Conservation (phyloP, 1,139 yeast genomes). For the Hemisphaericaspora subhashii region DNA sequence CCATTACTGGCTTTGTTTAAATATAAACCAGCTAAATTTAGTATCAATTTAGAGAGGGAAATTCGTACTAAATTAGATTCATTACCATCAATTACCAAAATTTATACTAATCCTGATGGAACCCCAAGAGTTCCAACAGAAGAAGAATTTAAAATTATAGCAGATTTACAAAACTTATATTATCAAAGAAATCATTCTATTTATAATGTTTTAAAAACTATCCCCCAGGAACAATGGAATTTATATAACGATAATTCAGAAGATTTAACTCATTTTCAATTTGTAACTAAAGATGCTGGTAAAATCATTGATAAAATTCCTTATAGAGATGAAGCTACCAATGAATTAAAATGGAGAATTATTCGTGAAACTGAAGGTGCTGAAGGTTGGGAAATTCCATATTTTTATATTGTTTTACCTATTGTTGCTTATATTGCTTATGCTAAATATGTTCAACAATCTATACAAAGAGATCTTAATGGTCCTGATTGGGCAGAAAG, state of each 20-base stretch:
- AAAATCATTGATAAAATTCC: slow-evolving; percentile 82
- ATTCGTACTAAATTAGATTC: slow-evolving; percentile 45
- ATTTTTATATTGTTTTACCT: slow-evolving; percentile 73
- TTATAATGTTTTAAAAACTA: slow-evolving; percentile 59
- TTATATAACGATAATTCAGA: slow-evolving; percentile 63
- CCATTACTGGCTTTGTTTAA: slow-evolving; percentile 44
- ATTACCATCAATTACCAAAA: slow-evolving; percentile 55
- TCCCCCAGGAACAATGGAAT: slow-evolving; percentile 54
- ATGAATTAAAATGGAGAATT: slow-evolving; percentile 77
- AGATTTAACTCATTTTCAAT: slow-evolving; percentile 61
- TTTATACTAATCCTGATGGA: slow-evolving; percentile 79
- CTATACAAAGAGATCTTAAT: slow-evolving; percentile 42
- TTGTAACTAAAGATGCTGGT: slow-evolving; percentile 61
- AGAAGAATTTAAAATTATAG: slow-evolving; percentile 69
- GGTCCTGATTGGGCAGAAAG: slow-evolving; percentile 81
- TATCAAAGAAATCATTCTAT: slow-evolving; percentile 59
- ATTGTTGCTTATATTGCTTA: slow-evolving; percentile 43
- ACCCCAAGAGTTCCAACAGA: slow-evolving; percentile 72
- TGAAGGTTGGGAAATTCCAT: slow-evolving; percentile 86
- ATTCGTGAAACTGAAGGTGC: slow-evolving; percentile 71
- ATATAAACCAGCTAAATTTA: slow-evolving; percentile 40
- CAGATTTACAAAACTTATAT: slow-evolving; percentile 66
- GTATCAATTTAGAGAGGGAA: slow-evolving; percentile 42
- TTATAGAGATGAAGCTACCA: slow-evolving; percentile 74
- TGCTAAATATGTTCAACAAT: slow-evolving; percentile 48